A percentile compares a stretch with the other conserved stretches of the same genome.
These are phyloP conservation scores for Liriodendron chinense DNA, from an alignment of 164 flowering plant genomes.

Conservation along the genomic window DNA sequence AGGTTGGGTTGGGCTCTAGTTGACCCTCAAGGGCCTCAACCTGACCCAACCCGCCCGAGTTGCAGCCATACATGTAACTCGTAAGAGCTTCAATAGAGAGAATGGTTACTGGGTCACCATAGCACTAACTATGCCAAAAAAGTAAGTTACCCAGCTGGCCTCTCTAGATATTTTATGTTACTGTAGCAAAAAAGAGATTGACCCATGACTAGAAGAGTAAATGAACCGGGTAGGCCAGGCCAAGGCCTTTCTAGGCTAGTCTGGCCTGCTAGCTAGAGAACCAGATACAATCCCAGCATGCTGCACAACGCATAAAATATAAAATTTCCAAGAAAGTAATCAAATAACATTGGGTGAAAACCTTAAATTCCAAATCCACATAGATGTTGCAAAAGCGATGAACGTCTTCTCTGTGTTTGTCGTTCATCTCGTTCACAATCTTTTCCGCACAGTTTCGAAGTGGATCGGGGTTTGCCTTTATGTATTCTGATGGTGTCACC, in stretches of 20 bases:
- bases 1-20: no score
- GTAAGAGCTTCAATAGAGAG: no score
- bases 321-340: background rate
- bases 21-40: no score
- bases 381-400: slow-evolving; percentile 73
- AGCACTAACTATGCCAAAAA: background rate
- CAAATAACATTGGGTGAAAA: slow-evolving; percentile 19
- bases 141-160: background rate
- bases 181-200: background rate
- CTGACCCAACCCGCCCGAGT: no score
- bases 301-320: background rate
- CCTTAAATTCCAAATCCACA: slow-evolving; percentile 69
- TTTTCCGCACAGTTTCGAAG: slow-evolving; percentile 72
- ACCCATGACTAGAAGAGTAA: background rate
- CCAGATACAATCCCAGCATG: no score
- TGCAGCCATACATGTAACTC: no score
- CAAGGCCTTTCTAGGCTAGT: background rate
- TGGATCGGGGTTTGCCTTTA: slow-evolving; percentile 77
- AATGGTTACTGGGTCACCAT: background rate
- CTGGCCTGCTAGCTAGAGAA: no score
- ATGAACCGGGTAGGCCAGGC: background rate
- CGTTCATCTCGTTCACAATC: slow-evolving; percentile 69
- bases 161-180: background rate
- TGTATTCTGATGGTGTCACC: slow-evolving; percentile 66
- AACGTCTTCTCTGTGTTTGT: slow-evolving; percentile 66